Evolutionary conservation across 2,329 filamentous ascomycete species (phyloP).

Genomic region (Malbranchea zuffiana): DNA sequence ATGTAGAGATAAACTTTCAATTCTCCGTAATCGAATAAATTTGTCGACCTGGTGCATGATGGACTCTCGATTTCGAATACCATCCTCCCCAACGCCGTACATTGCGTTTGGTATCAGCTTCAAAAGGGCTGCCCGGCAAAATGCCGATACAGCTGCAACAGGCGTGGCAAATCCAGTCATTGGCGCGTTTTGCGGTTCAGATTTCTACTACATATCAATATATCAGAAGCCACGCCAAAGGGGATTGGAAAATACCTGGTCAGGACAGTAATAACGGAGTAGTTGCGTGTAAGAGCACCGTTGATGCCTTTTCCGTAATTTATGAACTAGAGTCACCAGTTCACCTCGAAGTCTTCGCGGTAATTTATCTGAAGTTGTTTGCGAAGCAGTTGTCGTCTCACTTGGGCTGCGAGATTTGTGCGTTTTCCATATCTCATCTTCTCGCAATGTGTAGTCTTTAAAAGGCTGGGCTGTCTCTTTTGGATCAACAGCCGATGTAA

Average conservation of each 20-base stretch:
- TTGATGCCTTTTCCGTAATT: constrained; percentile 58
- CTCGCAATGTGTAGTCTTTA: constrained; percentile 75
- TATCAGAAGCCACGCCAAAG: constrained; percentile 2
- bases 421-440: constrained; percentile 57
- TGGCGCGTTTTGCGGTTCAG: constrained; percentile 22
- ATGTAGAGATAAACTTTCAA: constrained; percentile 70
- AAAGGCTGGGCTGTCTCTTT: constrained; percentile 60
- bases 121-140: constrained; percentile 65
- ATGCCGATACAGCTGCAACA: constrained; percentile 62
- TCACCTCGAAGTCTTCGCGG: constrained; percentile 51
- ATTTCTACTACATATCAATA: constrained; percentile 17
- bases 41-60: constrained; percentile 61
- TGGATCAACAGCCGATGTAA: constrained; percentile 57
- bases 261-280: constrained; percentile 69
- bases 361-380: constrained; percentile 17
- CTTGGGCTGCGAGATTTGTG: constrained; percentile 6
- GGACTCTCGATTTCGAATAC: constrained; percentile 48
- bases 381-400: neutral
- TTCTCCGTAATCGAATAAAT: constrained; percentile 68
- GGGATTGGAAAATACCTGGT: constrained; percentile 28
- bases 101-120: constrained; percentile 64
- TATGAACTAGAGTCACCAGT: constrained; percentile 48
- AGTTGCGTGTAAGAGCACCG: constrained; percentile 72
- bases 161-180: constrained; percentile 61
- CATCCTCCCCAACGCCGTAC: constrained; percentile 53